Evolutionary conservation across 2,329 filamentous ascomycete genomes (phyloP), one percentile per base, ranked within the genome.

Genomic region (Neonectria punicea): DNA sequence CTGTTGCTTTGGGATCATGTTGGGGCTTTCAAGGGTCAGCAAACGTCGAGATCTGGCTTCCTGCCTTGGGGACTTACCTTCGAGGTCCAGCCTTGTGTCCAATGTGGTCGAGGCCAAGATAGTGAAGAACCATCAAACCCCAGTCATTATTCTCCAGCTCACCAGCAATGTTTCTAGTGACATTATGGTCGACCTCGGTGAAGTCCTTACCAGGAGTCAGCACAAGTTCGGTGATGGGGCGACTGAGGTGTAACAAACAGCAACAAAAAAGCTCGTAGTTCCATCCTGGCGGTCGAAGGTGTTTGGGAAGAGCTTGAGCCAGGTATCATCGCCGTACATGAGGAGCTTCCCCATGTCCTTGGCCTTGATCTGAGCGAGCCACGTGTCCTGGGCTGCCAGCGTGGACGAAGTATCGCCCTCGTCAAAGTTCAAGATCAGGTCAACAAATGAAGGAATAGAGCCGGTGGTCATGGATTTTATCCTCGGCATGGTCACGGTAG

Each of bases 251-350:
- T n/a, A 16, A 88, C 91, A 85, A 79, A 97, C 93, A 79, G 96
- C 94, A 73, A 99, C 96, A 80, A 98, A 99, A 80, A 99, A 99
- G 81, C 95, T 98, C 61, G 94, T 94, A 2, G 96, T 99, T 53
- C 97, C 96, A 79, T 99, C 97, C 55, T 90, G 85, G 44, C 94
- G 90, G 71, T 91, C 89, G 81, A 99, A 99, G 53, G 92, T 93
- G 16, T 87, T 89, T 1, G 96, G 96, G 74, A 99, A 99, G 14
- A 99, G 85, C 82, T 98, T 98, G 72, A 99, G 83, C 97, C 96
- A 99, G 20, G 96, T 99, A 78, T 99, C 96, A 75, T 99, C 96
- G 53, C 96, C 96, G 76, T 96, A 98, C 91, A 99, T 96, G 77
- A 98, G 84, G 67, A 98, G 85, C 74, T 93, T 94, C 20, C 93